Evolutionary conservation across 129 eudicot species (phyloP), one percentile per base, ranked within the genome.

Genomic region (Pittosporum tobira): DNA sequence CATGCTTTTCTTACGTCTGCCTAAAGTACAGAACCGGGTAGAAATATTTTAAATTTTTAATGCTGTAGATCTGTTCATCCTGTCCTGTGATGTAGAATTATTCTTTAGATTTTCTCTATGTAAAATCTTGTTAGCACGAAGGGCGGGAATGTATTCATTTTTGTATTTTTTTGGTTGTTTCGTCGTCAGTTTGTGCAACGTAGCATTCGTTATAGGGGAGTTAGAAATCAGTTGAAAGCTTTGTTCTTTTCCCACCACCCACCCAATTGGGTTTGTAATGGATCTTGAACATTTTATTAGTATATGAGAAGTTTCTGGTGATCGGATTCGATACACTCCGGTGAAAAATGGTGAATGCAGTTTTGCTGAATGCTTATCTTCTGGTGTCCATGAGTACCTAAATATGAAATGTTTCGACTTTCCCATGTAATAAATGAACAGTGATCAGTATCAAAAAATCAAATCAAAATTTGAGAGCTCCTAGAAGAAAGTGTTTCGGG

Each of bases 131-230:
- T n/a, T n/a, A n/a, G 34, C 29, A 40, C 16, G 44, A 19, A 36
- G 37, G 56, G 54, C n/a, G 47, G 75, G 61, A 59, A 28, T 62
- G n/a, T 47, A 19, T 58, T 8, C n/a, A 16, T 53, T 20, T n/a
- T 26, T 29, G 15, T 54, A 10, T 24, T 48, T 53, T 1, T 62
- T 18, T n/a, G n/a, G 27, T 5, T 42, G 15, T 18, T 63, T 59
- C 65, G n/a, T n/a, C 53, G 68, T 51, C 75, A 52, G 5, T 59
- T 20, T 18, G 40, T 76, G 62, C 76, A n/a, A n/a, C n/a, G n/a
- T n/a, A 59, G 73, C 68, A 75, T 75, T 75, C 63, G 69, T 75
- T 63, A 0, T 69, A 62, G n/a, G 66, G 57, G 63, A 53, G 57
- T 34, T 59, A 38, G 57, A 25, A 34, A n/a, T 30, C 29, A 23